Conservation (phyloP, 2,329 filamentous ascomycete species). For the Cytospora paraplurivora region DNA sequence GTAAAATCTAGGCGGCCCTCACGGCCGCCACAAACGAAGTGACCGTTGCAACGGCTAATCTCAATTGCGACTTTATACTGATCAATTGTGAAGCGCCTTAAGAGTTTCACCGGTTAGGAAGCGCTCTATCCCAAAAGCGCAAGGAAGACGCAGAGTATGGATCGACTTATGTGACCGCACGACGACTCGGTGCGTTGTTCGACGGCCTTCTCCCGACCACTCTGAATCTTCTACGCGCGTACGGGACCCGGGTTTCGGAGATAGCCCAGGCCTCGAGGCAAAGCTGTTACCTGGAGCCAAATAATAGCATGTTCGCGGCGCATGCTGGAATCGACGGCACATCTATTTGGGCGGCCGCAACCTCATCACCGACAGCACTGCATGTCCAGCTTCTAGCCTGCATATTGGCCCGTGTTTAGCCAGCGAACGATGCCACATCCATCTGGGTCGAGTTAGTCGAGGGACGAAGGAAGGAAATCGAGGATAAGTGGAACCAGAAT, state of each 20-base stretch:
- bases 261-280: not conserved
- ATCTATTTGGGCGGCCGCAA: conserved; percentile 34
- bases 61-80: conserved; percentile 48
- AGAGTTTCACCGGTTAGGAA: conserved; percentile 40
- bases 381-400: conserved; percentile 39
- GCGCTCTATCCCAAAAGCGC: conserved; percentile 34
- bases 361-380: conserved; percentile 35
- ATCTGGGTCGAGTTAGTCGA: conserved; percentile 39
- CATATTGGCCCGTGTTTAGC: conserved; percentile 36
- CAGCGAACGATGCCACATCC: conserved; percentile 33
- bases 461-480: conserved; percentile 13
- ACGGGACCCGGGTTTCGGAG: not conserved
- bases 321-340: conserved; percentile 35
- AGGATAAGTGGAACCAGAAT: not conserved
- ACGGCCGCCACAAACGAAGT: conserved; percentile 1
- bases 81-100: conserved; percentile 43
- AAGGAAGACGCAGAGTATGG: conserved; percentile 43
- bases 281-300: conserved; percentile 33
- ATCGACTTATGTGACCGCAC: conserved; percentile 39
- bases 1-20: not conserved
- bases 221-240: not conserved
- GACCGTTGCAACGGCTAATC: conserved; percentile 6
- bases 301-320: conserved; percentile 35
- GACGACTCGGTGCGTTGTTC: conserved; percentile 45
- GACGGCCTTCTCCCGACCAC: conserved; percentile 25